phyloP scores from a whole-genome alignment of 805 yeast species.

The Candida verbasci region DNA sequence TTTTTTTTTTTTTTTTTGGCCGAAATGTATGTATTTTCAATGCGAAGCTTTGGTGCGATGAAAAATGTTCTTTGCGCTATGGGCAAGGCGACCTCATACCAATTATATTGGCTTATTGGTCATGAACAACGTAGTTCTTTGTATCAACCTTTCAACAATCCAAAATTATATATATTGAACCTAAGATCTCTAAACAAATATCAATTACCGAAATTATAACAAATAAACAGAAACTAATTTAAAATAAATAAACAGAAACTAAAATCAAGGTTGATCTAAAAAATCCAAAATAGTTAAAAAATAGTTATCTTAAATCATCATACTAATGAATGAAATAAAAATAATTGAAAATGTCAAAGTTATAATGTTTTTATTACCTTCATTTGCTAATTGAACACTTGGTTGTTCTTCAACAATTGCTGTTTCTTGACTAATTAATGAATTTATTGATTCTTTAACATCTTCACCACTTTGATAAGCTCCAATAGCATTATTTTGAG shows the following conservation, averaged over 20 bases:
- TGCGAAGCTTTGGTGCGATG: no score
- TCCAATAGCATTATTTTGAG: slow-evolving; percentile 3
- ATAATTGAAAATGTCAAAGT: slow-evolving; percentile 3
- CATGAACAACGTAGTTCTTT: no score
- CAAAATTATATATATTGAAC: no score
- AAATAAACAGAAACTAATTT: no score
- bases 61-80: no score
- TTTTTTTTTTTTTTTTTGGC: no score
- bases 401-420: not conserved
- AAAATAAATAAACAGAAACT: not conserved
- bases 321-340: not conserved
- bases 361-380: not conserved
- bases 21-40: no score
- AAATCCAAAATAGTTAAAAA: not conserved
- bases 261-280: not conserved
- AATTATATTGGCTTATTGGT: no score
- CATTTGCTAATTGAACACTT: slow-evolving; percentile 1
- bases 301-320: not conserved
- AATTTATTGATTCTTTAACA: not conserved
- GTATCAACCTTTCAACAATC: no score
- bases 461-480: slow-evolving; percentile 3
- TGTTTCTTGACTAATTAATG: slow-evolving; percentile 1
- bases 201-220: no score
- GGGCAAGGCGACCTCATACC: no score
- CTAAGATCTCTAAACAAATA: no score